Conservation (phyloP, 768 basidiomycete genomes). For the Scleroderma citrinum region DNA sequence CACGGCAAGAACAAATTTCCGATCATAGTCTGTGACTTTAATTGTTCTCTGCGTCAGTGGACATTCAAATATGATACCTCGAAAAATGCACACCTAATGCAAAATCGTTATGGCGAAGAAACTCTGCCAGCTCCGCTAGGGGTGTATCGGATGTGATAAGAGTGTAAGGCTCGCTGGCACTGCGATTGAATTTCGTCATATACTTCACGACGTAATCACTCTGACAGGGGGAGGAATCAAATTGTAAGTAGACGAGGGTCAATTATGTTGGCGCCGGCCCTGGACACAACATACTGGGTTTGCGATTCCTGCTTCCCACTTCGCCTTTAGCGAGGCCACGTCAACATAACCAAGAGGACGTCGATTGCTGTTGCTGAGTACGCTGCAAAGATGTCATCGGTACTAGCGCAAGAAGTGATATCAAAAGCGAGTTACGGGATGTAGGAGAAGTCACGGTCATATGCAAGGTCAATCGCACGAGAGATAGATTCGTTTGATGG, state of each 20-base stretch:
- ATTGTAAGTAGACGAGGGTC: background rate
- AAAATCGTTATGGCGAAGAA: constrained; percentile 67
- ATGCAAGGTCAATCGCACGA: constrained; percentile 79
- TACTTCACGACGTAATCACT: constrained; percentile 63
- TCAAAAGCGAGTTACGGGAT: constrained; percentile 64
- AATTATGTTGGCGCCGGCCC: too few species aligned
- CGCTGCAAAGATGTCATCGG: constrained; percentile 37
- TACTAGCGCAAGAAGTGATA: background rate
- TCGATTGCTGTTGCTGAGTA: constrained; percentile 64
- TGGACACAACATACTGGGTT: constrained; percentile 68
- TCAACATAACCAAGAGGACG: constrained; percentile 84
- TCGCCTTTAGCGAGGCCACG: constrained; percentile 63
- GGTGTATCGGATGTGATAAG: constrained; percentile 78
- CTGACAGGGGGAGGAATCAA: constrained; percentile 30
- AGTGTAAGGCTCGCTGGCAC: constrained; percentile 59
- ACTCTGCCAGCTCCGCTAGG: constrained; percentile 74
- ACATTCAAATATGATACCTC: background rate
- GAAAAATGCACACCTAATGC: constrained; percentile 52
- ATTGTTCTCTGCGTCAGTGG: constrained; percentile 1
- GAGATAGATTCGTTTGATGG: constrained; percentile 65
- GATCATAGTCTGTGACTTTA: constrained; percentile 73
- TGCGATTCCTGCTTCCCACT: constrained; percentile 71
- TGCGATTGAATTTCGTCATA: constrained; percentile 73
- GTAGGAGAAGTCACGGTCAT: constrained; percentile 91
- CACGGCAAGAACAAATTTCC: constrained; percentile 80